A percentile compares a stretch with the other conserved stretches of the same genome.
phyloP scores from a whole-genome alignment of 345 rosid genomes.

The Heritiera littoralis region DNA sequence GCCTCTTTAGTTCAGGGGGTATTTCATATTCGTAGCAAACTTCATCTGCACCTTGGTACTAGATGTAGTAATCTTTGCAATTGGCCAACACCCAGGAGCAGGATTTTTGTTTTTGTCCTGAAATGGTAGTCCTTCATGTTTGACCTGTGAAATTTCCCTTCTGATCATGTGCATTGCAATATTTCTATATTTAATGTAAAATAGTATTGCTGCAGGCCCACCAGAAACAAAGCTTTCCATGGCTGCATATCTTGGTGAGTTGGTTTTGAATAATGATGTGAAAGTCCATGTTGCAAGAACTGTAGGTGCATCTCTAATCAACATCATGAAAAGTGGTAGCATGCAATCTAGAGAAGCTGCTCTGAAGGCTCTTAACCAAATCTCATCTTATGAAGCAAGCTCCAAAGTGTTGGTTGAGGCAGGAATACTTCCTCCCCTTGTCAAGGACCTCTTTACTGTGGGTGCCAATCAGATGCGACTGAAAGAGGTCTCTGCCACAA shows the following conservation, averaged over 20 bases:
- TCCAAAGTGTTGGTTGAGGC: constrained; percentile 72
- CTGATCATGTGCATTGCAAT: neutral
- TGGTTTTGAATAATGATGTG: constrained; percentile 74
- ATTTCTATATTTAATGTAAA: constrained; percentile 24
- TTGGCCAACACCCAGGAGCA: neutral
- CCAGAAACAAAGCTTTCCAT: constrained; percentile 76
- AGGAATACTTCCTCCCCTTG: constrained; percentile 91
- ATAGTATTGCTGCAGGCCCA: constrained; percentile 60
- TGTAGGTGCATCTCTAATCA: constrained; percentile 76
- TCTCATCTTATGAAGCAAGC: constrained; percentile 77
- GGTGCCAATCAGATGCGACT: constrained; percentile 78
- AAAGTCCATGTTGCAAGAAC: constrained; percentile 75
- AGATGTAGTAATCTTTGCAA: neutral
- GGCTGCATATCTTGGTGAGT: constrained; percentile 89
- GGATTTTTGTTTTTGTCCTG: neutral
- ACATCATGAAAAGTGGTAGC: constrained; percentile 69
- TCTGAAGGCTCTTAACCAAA: constrained; percentile 79
- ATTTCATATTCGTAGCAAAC: neutral
- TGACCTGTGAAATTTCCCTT: constrained; percentile 7
- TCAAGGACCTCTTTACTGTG: constrained; percentile 74
- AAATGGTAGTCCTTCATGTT: constrained; percentile 12
- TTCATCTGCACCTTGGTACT: neutral
- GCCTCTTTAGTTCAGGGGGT: neutral
- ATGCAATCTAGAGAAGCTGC: constrained; percentile 79
- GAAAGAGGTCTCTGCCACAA: constrained; percentile 90